Evolutionary conservation across 805 yeast genomes (phyloP).

Genomic region (Lachancea sp.): DNA sequence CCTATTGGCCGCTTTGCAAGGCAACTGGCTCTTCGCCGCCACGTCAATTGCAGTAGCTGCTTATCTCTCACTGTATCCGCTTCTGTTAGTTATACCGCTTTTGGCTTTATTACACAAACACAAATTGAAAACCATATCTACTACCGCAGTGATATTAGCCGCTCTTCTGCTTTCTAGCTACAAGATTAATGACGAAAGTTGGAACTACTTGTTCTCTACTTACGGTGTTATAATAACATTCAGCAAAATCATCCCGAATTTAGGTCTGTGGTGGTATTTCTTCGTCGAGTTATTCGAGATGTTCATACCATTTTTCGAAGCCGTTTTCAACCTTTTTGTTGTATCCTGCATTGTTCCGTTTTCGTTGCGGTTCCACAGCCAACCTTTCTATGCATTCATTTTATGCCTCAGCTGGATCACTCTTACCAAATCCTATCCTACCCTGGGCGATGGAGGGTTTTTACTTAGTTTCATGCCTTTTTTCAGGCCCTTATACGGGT

Average conservation of each 20-base stretch:
- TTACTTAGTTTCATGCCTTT: slow-evolving; percentile 44
- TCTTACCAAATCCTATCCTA: slow-evolving; percentile 80
- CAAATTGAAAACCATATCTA: slow-evolving; percentile 6
- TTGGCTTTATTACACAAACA: slow-evolving; percentile 13
- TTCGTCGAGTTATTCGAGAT: slow-evolving; percentile 92
- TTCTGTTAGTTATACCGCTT: slow-evolving; percentile 56
- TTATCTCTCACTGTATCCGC: slow-evolving; percentile 57
- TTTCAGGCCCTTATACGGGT: slow-evolving; percentile 41
- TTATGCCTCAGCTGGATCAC: slow-evolving; percentile 46
- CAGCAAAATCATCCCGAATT: slow-evolving; percentile 73
- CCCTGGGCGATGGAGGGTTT: slow-evolving; percentile 67
- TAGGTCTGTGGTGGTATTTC: slow-evolving; percentile 98
- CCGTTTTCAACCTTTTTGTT: slow-evolving; percentile 74
- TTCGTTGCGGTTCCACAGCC: slow-evolving; percentile 55
- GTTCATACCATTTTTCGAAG: slow-evolving; percentile 74
- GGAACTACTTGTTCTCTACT: slow-evolving; percentile 44
- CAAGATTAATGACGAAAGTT: slow-evolving; percentile 33
- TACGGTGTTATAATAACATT: slow-evolving; percentile 56
- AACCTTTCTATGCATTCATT: slow-evolving; percentile 53
- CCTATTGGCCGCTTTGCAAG: slow-evolving; percentile 39
- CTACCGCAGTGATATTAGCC: slow-evolving; percentile 15
- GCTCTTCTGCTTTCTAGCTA: slow-evolving; percentile 37
- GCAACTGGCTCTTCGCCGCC: slow-evolving; percentile 40
- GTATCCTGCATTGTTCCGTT: slow-evolving; percentile 66
- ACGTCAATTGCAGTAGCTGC: slow-evolving; percentile 54